Percentiles rank a stretch among this genome's conserved stretches.
Conservation (phyloP, 2,329 filamentous ascomycete genomes). For the Niveomyces coronatus region DNA sequence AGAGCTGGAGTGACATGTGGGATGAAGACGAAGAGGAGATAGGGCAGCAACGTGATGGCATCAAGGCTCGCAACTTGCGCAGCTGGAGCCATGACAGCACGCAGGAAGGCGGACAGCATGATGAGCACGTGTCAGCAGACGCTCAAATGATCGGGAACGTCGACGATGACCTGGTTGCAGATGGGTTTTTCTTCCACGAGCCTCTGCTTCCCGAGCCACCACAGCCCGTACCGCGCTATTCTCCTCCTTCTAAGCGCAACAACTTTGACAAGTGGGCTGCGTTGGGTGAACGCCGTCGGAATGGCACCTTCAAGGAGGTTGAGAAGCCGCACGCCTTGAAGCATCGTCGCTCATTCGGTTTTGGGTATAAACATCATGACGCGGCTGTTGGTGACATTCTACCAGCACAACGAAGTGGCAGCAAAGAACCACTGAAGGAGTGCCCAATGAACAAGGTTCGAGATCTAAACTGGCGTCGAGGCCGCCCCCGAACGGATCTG, state of each 20-base stretch:
- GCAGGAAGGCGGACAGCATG: slow-evolving; percentile 18
- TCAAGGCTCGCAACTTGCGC: slow-evolving; percentile 60
- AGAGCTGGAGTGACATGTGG: slow-evolving; percentile 99
- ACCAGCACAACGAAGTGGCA: slow-evolving; percentile 24
- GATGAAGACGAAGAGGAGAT: slow-evolving; percentile 67
- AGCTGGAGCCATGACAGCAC: slow-evolving; percentile 72
- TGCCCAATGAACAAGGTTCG: slow-evolving; percentile 48
- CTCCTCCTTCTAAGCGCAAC: slow-evolving; percentile 55
- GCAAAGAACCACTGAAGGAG: slow-evolving; percentile 39
- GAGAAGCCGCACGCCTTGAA: slow-evolving; percentile 40
- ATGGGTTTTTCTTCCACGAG: slow-evolving; percentile 67
- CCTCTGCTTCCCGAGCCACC: slow-evolving; percentile 31
- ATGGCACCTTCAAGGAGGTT: slow-evolving; percentile 42
- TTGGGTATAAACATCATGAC: slow-evolving; percentile 38
- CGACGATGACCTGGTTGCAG: slow-evolving; percentile 55
- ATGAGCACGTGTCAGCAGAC: slow-evolving; percentile 13
- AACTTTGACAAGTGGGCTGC: slow-evolving; percentile 78
- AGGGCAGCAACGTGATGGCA: slow-evolving; percentile 36
- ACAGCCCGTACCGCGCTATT: slow-evolving; percentile 40
- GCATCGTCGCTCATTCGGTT: slow-evolving; percentile 37
- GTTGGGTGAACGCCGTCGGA: slow-evolving; percentile 74
- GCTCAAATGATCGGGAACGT: slow-evolving; percentile 37
- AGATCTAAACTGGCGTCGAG: slow-evolving; percentile 53
- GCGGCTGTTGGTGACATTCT: slow-evolving; percentile 40
- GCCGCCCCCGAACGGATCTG: slow-evolving; percentile 54